Percentiles rank a stretch among this genome's conserved stretches.
These are phyloP conservation scores for Drechslerella coelobrocha DNA, from an alignment of 2,329 filamentous ascomycete species.

Conservation along the genomic window DNA sequence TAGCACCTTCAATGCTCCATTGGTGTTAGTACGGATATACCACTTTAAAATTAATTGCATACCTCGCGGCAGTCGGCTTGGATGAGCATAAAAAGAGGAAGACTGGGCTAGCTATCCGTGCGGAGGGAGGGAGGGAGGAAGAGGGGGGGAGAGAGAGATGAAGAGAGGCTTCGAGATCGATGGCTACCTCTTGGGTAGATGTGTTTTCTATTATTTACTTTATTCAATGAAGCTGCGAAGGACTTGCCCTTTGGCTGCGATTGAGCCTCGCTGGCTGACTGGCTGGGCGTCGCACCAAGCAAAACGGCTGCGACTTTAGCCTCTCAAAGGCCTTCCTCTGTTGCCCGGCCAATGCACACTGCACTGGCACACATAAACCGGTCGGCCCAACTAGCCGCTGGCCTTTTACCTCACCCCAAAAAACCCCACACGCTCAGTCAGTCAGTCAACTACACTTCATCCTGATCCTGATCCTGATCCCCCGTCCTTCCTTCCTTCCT, in stretches of 20 bases:
- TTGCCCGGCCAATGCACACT: conserved; percentile 39
- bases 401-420: neutral
- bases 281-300: neutral
- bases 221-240: neutral
- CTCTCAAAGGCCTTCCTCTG: neutral
- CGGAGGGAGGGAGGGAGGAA: conserved; percentile 11
- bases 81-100: no score
- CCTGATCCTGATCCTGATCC: no score
- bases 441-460: no score
- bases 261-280: neutral
- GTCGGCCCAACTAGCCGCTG: neutral
- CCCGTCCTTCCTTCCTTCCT: no score
- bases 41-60: neutral
- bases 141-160: no score
- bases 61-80: neutral
- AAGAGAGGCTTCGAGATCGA: no score
- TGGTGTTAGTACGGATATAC: neutral
- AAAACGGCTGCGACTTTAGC: conserved; percentile 1
- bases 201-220: no score
- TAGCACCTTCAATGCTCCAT: neutral
- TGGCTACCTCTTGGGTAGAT: no score
- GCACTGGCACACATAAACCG: neutral
- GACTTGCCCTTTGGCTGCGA: neutral
- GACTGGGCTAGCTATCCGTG: neutral
- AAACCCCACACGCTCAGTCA: no score